Percentiles rank a stretch among this genome's conserved stretches.
These are phyloP conservation scores for Pythium vanterpoolii DNA, from an alignment of 352 stramenopile genomes.

Conservation along the genomic window DNA sequence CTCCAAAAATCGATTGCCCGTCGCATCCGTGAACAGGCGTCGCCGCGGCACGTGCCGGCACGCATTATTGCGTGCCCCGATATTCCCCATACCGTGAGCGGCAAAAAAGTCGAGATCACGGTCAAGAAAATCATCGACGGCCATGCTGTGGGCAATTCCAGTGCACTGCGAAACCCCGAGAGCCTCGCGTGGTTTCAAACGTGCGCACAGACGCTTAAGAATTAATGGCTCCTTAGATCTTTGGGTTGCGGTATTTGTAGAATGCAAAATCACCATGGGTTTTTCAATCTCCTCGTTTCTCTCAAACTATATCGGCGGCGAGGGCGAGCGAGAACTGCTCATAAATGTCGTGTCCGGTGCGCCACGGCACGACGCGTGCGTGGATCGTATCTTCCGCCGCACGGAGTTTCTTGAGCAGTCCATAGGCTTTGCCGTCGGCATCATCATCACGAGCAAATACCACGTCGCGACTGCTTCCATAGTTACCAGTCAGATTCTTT, in stretches of 20 bases:
- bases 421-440: slow-evolving; percentile 41
- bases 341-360: slow-evolving; percentile 60
- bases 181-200: slow-evolving; percentile 54
- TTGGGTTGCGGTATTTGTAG: no score
- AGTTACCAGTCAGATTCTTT: no score
- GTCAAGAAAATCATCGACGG: slow-evolving; percentile 79
- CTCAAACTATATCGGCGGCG: not conserved
- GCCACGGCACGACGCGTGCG: slow-evolving; percentile 55
- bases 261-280: no score
- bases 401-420: slow-evolving; percentile 51
- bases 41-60: slow-evolving; percentile 62
- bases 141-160: slow-evolving; percentile 52
- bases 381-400: slow-evolving; percentile 30
- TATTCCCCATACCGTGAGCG: slow-evolving; percentile 76
- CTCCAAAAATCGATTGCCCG: slow-evolving; percentile 56
- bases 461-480: slow-evolving; percentile 56
- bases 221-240: no score
- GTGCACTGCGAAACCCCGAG: slow-evolving; percentile 64
- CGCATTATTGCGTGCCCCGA: slow-evolving; percentile 60
- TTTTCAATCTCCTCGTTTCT: no score
- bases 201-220: slow-evolving; percentile 34
- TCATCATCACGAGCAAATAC: slow-evolving; percentile 63
- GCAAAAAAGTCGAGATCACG: slow-evolving; percentile 80
- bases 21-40: slow-evolving; percentile 56
- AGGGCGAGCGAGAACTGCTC: slow-evolving; percentile 34